Evolutionary conservation across 257 asterid species (phyloP), one percentile per base, ranked within the genome.

Genomic region (Ocimum tenuiflorum): DNA sequence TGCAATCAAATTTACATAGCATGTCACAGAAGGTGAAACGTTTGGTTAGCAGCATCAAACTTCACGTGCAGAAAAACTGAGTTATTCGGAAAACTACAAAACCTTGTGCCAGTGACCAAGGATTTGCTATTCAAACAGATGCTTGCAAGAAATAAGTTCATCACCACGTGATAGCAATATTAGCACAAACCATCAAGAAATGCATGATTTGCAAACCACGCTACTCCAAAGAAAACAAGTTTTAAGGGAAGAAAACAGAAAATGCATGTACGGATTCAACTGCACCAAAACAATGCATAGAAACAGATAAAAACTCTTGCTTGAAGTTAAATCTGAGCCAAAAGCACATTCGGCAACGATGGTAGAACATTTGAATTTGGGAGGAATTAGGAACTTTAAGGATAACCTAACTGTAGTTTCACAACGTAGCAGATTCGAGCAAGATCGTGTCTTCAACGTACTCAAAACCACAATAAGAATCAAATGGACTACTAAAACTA

Each of bases 211-310:
- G 43, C 14, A 31, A 36, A 45, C 20, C 41, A 62, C 36, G 49
- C 61, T 45, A 46, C 43, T 27, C 39, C 15, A 63, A n/a, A 15
- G 38, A 20, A n/a, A 51, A 2, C 1, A 18, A 20, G 19, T 18
- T 31, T 35, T 36, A 36, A 27, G 4, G 10, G 20, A 4, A 35
- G 3, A 7, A 31, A 36, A 58, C 11, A 58, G 18, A 35, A 36
- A 31, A 22, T 31, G 8, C 14, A 52, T 5, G 23, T n/a, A 46
- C 1, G 38, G 19, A 55, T 57, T 61, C 38, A 42, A 43, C 63
- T 50, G 65, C 65, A 43, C 19, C 59, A 38, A n/a, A 54, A 50
- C 49, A 72, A 58, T 48, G 55, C 39, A 41, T 12, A 52, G 41
- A 46, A 56, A 57, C 50, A n/a, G 69, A 49, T 8, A 43, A 14